These are phyloP conservation scores for Ceratocystis destructans DNA, from an alignment of 2,329 filamentous ascomycete genomes.

Conservation along the genomic window DNA sequence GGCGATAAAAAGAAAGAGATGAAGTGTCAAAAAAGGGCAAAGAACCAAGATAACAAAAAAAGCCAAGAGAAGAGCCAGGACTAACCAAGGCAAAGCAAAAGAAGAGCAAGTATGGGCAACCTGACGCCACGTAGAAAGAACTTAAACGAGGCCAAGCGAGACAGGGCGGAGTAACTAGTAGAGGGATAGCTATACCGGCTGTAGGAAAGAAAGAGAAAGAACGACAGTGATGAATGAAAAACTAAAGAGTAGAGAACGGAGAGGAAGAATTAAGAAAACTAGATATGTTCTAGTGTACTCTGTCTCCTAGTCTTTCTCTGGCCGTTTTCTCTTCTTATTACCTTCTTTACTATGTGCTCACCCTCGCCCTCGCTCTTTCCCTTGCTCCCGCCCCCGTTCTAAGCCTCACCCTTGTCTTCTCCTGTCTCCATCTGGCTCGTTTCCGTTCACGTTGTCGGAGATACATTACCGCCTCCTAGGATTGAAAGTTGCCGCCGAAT, in stretches of 20 bases:
- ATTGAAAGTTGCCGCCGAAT: conserved; percentile 48
- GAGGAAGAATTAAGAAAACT: neutral
- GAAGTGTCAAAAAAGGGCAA: too few species aligned
- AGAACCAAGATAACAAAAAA: too few species aligned
- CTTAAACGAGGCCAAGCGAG: too few species aligned
- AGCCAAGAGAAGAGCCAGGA: too few species aligned
- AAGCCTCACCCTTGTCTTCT: neutral
- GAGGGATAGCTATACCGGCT: too few species aligned
- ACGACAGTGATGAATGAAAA: too few species aligned
- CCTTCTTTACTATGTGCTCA: conserved; percentile 1
- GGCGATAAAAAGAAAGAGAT: too few species aligned
- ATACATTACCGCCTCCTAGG: conserved; percentile 28
- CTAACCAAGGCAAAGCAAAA: too few species aligned
- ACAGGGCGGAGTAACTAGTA: too few species aligned
- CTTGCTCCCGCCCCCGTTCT: neutral
- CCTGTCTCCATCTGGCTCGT: neutral
- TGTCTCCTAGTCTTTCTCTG: neutral
- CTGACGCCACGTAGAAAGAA: too few species aligned
- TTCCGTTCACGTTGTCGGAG: neutral
- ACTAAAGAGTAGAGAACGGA: neutral
- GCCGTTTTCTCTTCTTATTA: neutral
- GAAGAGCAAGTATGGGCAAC: too few species aligned
- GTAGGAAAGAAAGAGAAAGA: too few species aligned
- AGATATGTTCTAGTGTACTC: neutral
- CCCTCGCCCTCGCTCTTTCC: neutral